Conservation (phyloP, 2,329 filamentous ascomycete species). For the Rhytidhysteron rufulum region DNA sequence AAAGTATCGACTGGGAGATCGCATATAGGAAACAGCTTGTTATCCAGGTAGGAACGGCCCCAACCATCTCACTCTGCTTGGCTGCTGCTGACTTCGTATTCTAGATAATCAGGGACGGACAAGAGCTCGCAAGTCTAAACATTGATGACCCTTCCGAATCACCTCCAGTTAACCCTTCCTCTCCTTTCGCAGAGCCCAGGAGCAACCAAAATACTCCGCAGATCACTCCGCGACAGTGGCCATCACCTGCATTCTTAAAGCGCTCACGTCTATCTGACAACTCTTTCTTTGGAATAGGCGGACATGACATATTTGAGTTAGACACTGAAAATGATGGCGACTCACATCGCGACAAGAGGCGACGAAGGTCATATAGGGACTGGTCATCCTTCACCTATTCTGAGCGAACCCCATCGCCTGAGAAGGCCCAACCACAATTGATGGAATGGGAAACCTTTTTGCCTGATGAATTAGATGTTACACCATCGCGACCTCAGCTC, state of each 20-base stretch:
- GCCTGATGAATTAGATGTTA: slow-evolving; percentile 7
- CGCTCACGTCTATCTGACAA: slow-evolving; percentile 66
- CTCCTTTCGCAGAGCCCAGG: slow-evolving; percentile 1
- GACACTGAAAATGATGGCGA: slow-evolving; percentile 56
- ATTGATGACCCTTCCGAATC: slow-evolving; percentile 43
- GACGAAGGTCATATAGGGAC: slow-evolving; percentile 65
- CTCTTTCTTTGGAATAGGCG: slow-evolving; percentile 60
- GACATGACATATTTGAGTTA: slow-evolving; percentile 63
- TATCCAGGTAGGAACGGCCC: slow-evolving; percentile 22
- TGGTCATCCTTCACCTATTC: slow-evolving; percentile 71
- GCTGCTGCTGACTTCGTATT: slow-evolving; percentile 10
- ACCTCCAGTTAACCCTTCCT: slow-evolving; percentile 13
- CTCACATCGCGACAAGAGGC: slow-evolving; percentile 63
- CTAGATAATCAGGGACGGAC: slow-evolving; percentile 46
- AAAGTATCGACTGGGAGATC: slow-evolving; percentile 56
- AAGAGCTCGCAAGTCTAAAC: slow-evolving; percentile 49
- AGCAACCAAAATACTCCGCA: slow-evolving; percentile 12
- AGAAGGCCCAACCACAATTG: slow-evolving; percentile 42
- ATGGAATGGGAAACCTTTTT: slow-evolving; percentile 14
- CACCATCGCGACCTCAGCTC: slow-evolving; percentile 21
- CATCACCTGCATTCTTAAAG: slow-evolving; percentile 74
- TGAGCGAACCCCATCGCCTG: slow-evolving; percentile 68
- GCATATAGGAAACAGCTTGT: slow-evolving; percentile 40
- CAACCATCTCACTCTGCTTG: not conserved
- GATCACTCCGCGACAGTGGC: slow-evolving; percentile 52